Evolutionary conservation across 2,329 filamentous ascomycete genomes (phyloP).

Genomic region (Pestalotiopsis sp.): DNA sequence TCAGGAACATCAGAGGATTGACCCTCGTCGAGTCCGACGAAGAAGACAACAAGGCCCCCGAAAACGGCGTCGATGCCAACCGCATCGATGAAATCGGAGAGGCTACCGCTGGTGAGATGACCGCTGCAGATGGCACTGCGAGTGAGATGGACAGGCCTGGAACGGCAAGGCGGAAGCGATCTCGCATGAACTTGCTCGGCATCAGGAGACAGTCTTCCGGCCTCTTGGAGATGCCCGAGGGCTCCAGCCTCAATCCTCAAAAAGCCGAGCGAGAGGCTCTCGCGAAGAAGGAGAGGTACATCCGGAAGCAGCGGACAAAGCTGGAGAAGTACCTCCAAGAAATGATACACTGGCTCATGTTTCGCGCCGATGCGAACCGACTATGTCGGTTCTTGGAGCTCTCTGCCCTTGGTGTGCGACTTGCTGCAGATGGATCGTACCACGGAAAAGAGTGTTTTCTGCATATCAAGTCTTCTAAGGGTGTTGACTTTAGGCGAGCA

Average conservation of each 20-base stretch:
- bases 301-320: constrained; percentile 80
- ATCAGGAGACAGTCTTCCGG: constrained; percentile 55
- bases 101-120: constrained; percentile 43
- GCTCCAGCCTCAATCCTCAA: constrained; percentile 38
- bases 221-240: constrained; percentile 45
- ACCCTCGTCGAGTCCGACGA: constrained; percentile 78
- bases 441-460: constrained; percentile 97
- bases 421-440: constrained; percentile 94
- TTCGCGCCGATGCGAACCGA: constrained; percentile 91
- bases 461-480: constrained; percentile 88
- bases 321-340: constrained; percentile 89
- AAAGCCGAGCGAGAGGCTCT: constrained; percentile 42
- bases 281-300: constrained; percentile 64
- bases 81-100: constrained; percentile 32
- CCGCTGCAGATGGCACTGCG: constrained; percentile 62
- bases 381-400: constrained; percentile 95
- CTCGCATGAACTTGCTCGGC: constrained; percentile 50
- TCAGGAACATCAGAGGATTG: constrained; percentile 69
- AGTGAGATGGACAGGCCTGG: constrained; percentile 65
- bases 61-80: constrained; percentile 33
- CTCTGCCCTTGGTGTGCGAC: constrained; percentile 87
- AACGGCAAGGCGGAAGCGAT: constrained; percentile 43
- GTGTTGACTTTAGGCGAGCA: constrained; percentile 80
- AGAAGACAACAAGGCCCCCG: constrained; percentile 49
- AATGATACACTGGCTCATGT: constrained; percentile 96